A percentile compares a stretch with the other conserved stretches of the same genome.
phyloP scores from a whole-genome alignment of 208 protist genomes.

The Leishmania major region DNA sequence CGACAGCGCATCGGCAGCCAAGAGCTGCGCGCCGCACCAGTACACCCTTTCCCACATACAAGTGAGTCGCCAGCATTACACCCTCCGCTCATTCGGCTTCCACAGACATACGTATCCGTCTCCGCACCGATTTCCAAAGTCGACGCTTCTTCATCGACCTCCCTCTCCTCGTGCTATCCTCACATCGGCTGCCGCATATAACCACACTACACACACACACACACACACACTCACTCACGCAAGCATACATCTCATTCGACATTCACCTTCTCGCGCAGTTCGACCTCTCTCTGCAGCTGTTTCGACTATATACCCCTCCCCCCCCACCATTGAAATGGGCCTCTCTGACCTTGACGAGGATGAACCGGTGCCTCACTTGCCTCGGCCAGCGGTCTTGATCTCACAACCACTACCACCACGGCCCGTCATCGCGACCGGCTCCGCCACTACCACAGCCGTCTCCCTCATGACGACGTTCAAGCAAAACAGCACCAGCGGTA shows the following conservation, averaged over 20 bases:
- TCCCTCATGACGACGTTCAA: background rate
- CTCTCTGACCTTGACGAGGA: slow-evolving; percentile 86
- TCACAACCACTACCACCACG: background rate
- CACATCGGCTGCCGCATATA: background rate
- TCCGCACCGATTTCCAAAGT: too few species aligned
- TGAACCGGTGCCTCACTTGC: slow-evolving; percentile 33
- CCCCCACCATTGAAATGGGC: slow-evolving; percentile 40
- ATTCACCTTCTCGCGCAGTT: background rate
- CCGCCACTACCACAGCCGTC: slow-evolving; percentile 1
- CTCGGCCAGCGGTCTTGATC: slow-evolving; percentile 8
- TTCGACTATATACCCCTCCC: background rate
- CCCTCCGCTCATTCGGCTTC: background rate
- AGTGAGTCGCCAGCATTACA: background rate
- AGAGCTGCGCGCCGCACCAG: background rate
- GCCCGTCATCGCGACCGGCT: background rate
- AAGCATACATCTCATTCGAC: background rate
- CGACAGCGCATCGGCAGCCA: background rate
- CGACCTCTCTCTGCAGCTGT: background rate
- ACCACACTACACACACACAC: background rate
- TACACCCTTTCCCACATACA: background rate
- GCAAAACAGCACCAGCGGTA: background rate
- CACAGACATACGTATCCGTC: background rate
- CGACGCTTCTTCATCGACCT: too few species aligned
- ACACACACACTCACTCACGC: background rate
- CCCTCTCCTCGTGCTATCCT: too few species aligned